Conservation (phyloP, 345 rosid species). For the Aquilaria malaccensis region DNA sequence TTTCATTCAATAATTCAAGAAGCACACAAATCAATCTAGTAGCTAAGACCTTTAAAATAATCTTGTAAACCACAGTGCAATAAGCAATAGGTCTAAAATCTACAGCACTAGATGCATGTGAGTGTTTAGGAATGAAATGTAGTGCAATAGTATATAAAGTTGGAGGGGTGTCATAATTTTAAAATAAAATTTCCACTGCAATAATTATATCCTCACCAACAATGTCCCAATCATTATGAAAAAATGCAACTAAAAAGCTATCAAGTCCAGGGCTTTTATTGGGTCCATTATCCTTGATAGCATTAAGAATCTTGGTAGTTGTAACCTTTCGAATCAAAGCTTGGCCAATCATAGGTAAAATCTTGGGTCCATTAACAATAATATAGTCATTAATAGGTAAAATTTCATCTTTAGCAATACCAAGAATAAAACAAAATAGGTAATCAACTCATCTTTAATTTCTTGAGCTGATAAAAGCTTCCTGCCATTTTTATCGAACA, state of each 20-base stretch:
- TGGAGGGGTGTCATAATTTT: not conserved
- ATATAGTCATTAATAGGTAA: too few species aligned
- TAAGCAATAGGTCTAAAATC: not conserved
- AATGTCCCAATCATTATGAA: not conserved
- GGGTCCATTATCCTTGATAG: too few species aligned
- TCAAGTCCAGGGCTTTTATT: not conserved
- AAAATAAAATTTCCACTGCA: not conserved
- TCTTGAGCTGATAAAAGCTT: too few species aligned
- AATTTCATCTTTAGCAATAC: too few species aligned
- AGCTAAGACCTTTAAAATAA: not conserved
- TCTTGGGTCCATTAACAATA: too few species aligned
- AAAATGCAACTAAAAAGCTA: not conserved
- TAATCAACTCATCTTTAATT: too few species aligned
- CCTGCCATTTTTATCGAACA: too few species aligned
- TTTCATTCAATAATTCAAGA: not conserved
- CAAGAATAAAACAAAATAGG: too few species aligned
- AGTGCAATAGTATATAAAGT: not conserved
- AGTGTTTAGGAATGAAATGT: not conserved
- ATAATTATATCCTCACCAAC: not conserved
- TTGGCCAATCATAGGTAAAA: too few species aligned
- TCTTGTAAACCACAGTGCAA: not conserved
- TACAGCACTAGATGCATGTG: not conserved
- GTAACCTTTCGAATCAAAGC: too few species aligned
- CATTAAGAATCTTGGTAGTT: too few species aligned
- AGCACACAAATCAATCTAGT: not conserved